Base-by-base conservation (phyloP, 352 stramenopile species). In the Phytophthora fragariaefolia region DNA sequence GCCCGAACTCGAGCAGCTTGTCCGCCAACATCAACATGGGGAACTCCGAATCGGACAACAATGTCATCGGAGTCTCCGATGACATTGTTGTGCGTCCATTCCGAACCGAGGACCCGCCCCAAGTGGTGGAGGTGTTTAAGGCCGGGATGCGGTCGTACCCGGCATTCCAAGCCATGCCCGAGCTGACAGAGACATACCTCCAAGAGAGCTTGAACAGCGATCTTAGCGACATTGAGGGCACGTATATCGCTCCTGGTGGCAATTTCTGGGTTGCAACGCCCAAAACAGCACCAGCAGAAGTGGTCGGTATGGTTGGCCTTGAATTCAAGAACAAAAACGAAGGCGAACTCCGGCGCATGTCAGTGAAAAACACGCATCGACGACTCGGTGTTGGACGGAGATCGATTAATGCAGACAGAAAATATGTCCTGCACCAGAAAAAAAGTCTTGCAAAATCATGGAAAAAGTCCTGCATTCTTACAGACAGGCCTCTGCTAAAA, bases 231-330 rank as follows among this genome's bases (percentile, higher is more conserved):
- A 81, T 84, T 20, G 26, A 70, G 13, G 58, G 52, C 46, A 73
- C 63, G 6, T 87, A 84, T 66, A 76, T 83, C 17, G 38, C 42
- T 8, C 46, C 43, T 3, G 76, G 74, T 22, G 76, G 76, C 26
- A 83, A 84, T 61, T 85, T 80, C 42, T 88, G 77, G 74, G 77
- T 85, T 49, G 79, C 74, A 40, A 71, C 61, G 4, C 40, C 56
- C 0, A 58, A 58, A 17, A 26, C 60, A 18, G 54, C 70, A 1
- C 61, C 70, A 6, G 45, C 36, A 18, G n/a, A 49, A 32, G 57
- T 80, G 1, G 56, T 74, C 1, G 75, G 64, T 9, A 67, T 80
- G 23, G 72, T 80, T 32, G 72, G 60, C 1, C 58, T 83, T 4
- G 64, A 80, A 51, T 23, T 22, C 7, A 78, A 79, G 46, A 20